Percentiles rank a stretch among this genome's conserved stretches.
phyloP scores from a whole-genome alignment of 2,329 filamentous ascomycete genomes.

The Fusarium globosum region DNA sequence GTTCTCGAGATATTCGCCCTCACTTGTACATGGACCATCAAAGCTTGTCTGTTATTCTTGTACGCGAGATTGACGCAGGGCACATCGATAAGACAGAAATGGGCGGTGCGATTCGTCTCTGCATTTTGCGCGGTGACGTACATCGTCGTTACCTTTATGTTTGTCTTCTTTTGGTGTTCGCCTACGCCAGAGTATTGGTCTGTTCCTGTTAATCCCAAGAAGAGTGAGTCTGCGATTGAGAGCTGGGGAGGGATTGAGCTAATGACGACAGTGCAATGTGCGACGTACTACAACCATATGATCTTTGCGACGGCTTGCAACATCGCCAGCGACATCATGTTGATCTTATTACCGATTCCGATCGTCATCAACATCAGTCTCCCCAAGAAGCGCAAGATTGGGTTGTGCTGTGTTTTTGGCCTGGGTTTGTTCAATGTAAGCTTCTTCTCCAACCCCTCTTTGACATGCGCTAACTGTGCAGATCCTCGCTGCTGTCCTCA shows the following conservation, averaged over 20 bases:
- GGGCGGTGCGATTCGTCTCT: constrained; percentile 55
- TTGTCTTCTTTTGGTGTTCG: constrained; percentile 65
- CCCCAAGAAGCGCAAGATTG: constrained; percentile 59
- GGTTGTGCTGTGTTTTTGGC: constrained; percentile 65
- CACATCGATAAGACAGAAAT: constrained; percentile 47
- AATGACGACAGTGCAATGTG: constrained; percentile 52
- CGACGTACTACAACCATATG: constrained; percentile 59
- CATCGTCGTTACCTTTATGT: constrained; percentile 61
- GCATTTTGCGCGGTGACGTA: constrained; percentile 58
- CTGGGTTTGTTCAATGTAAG: constrained; percentile 62
- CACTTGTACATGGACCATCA: constrained; percentile 63
- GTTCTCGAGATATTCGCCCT: constrained; percentile 65
- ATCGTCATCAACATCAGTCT: constrained; percentile 56
- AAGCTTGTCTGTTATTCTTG: constrained; percentile 63
- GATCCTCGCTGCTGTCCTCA: constrained; percentile 68
- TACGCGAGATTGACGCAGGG: constrained; percentile 62
- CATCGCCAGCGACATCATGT: constrained; percentile 57
- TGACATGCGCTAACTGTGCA: constrained; percentile 39
- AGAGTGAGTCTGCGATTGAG: not conserved
- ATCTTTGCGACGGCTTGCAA: constrained; percentile 61
- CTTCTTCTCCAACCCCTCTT: too few relatives aligned
- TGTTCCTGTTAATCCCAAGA: constrained; percentile 52
- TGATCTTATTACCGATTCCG: constrained; percentile 59
- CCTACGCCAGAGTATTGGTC: constrained; percentile 65
- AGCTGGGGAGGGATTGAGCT: not conserved